phyloP scores from a whole-genome alignment of 805 yeast species.

The Candida maesae region DNA sequence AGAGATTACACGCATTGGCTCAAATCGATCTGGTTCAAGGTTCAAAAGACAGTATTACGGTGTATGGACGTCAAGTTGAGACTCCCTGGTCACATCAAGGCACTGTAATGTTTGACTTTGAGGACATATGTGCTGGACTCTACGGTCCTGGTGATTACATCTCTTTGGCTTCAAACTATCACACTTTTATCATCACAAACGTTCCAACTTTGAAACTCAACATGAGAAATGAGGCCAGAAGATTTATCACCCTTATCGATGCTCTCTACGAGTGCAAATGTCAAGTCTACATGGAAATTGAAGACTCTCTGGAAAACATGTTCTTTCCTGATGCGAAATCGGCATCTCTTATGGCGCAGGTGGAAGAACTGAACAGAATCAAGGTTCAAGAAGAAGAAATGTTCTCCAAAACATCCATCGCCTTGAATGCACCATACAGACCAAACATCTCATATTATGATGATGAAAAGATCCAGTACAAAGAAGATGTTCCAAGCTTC shows the following conservation, averaged over 20 bases:
- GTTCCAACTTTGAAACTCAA: constrained; percentile 56
- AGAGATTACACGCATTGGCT: constrained; percentile 2
- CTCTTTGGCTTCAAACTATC: constrained; percentile 57
- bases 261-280: constrained; percentile 68
- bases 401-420: constrained; percentile 61
- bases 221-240: constrained; percentile 64
- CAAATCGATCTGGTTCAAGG: constrained; percentile 8
- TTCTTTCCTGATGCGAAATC: constrained; percentile 61
- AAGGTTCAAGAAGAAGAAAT: constrained; percentile 63
- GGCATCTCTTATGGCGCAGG: no score
- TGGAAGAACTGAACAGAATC: constrained; percentile 32
- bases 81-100: constrained; percentile 43
- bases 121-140: constrained; percentile 50
- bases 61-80: constrained; percentile 51
- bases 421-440: constrained; percentile 58
- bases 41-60: constrained; percentile 34
- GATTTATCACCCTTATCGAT: constrained; percentile 63
- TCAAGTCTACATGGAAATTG: constrained; percentile 50
- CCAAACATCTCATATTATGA: constrained; percentile 67
- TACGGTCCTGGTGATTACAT: constrained; percentile 69
- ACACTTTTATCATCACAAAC: constrained; percentile 52
- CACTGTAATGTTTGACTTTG: constrained; percentile 47
- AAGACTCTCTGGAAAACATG: constrained; percentile 44
- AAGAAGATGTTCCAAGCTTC: constrained; percentile 19
- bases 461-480: constrained; percentile 37